These are phyloP conservation scores for Parathielavia appendiculata DNA, from an alignment of 495 filamentous ascomycete species.

Conservation along the genomic window DNA sequence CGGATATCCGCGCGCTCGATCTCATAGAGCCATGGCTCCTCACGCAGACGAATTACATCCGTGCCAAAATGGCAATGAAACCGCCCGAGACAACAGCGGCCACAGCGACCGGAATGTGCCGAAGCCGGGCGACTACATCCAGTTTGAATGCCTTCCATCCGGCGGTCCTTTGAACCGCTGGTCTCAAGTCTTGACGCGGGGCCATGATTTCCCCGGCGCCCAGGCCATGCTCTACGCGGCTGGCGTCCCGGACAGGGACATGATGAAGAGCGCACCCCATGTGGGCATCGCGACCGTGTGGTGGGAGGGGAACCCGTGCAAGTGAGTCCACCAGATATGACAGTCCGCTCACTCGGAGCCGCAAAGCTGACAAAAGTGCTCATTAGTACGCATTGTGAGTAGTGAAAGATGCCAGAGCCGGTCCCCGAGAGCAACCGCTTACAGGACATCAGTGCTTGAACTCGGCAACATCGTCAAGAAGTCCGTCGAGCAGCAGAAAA, in stretches of 20 bases:
- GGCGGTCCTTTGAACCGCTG: constrained; percentile 45
- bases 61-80: neutral
- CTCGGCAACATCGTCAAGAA: constrained; percentile 88
- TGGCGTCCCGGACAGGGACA: constrained; percentile 73
- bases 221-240: constrained; percentile 97
- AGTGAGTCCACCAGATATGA: constrained; percentile 36
- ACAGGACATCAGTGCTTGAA: constrained; percentile 59
- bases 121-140: constrained; percentile 42
- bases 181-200: constrained; percentile 46
- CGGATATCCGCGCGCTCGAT: neutral
- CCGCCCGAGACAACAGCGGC: neutral
- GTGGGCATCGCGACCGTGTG: constrained; percentile 86
- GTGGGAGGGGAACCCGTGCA: constrained; percentile 94
- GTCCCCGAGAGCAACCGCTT: neutral
- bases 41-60: constrained; percentile 20
- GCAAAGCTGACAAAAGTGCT: constrained; percentile 13
- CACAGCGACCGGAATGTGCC: constrained; percentile 30
- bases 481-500: constrained; percentile 70
- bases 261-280: constrained; percentile 88
- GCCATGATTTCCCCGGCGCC: constrained; percentile 90
- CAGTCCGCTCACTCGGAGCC: too few species aligned
- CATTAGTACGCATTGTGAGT: constrained; percentile 45
- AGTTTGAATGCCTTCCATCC: constrained; percentile 39
- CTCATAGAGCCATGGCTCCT: constrained; percentile 19
- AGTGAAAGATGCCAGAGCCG: neutral